Percentiles rank a stretch among this genome's conserved stretches.
phyloP scores from a whole-genome alignment of 306 rosid genomes.

The Bauhinia variegata region DNA sequence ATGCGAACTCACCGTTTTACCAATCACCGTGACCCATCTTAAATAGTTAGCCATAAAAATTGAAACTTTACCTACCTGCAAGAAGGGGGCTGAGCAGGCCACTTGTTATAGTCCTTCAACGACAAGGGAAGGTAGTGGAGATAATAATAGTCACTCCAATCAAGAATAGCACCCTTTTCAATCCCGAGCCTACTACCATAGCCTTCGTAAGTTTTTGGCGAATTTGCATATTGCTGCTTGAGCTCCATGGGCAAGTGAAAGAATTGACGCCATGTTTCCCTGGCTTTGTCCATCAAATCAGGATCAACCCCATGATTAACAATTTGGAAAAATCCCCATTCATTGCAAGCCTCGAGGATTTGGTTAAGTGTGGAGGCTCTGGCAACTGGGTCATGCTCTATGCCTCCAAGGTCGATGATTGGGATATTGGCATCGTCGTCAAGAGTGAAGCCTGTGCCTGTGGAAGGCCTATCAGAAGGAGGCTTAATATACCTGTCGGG shows the following conservation, averaged over 20 bases:
- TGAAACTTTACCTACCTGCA: slow-evolving; percentile 24
- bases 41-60: too few relatives aligned
- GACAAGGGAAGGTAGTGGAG: slow-evolving; percentile 71
- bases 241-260: slow-evolving; percentile 68
- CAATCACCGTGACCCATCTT: too few relatives aligned
- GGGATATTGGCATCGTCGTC: slow-evolving; percentile 56
- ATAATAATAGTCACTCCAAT: slow-evolving; percentile 86
- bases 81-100: slow-evolving; percentile 60
- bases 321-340: slow-evolving; percentile 82
- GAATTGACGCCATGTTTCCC: slow-evolving; percentile 62
- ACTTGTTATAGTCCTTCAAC: slow-evolving; percentile 63
- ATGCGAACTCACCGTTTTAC: too few relatives aligned
- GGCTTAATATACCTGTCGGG: slow-evolving; percentile 81
- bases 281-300: slow-evolving; percentile 53
- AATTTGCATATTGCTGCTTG: slow-evolving; percentile 68
- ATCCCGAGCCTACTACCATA: slow-evolving; percentile 84
- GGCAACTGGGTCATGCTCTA: slow-evolving; percentile 9
- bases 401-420: slow-evolving; percentile 55
- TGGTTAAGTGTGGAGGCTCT: slow-evolving; percentile 12
- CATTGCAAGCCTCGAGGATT: slow-evolving; percentile 63
- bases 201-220: slow-evolving; percentile 82
- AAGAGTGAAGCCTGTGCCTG: neutral
- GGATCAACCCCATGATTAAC: slow-evolving; percentile 69
- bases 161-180: slow-evolving; percentile 79
- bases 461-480: slow-evolving; percentile 48